A percentile compares a stretch with the other conserved stretches of the same genome.
Evolutionary conservation across 2,329 filamentous ascomycete genomes (phyloP).

Genomic region (Cryoendolithus antarcticus): DNA sequence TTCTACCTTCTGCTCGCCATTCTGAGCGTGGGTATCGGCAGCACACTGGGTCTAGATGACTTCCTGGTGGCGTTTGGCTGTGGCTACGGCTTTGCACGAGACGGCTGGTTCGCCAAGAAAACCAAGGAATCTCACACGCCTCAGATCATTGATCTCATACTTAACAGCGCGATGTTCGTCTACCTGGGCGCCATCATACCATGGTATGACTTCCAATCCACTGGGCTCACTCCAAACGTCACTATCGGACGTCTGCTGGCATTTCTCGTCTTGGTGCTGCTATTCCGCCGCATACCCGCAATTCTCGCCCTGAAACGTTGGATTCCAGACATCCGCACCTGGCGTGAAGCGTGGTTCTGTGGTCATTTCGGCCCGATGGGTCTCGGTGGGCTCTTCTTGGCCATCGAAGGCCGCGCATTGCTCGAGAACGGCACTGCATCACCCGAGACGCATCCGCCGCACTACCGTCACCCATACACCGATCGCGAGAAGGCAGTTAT

Average conservation of each 20-base stretch:
- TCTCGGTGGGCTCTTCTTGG: conserved; percentile 43
- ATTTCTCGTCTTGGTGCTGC: conserved; percentile 36
- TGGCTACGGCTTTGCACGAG: conserved; percentile 41
- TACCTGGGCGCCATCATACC: conserved; percentile 45
- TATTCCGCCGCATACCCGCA: conserved; percentile 41
- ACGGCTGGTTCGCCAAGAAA: conserved; percentile 40
- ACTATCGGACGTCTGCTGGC: conserved; percentile 31
- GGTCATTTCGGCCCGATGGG: conserved; percentile 49
- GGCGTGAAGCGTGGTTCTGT: conserved; percentile 41
- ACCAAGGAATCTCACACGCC: conserved; percentile 35
- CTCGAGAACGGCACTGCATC: conserved; percentile 38
- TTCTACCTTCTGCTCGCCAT: conserved; percentile 45
- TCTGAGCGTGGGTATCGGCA: conserved; percentile 40
- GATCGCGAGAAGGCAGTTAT: conserved; percentile 29
- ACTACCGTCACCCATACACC: conserved; percentile 20
- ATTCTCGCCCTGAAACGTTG: conserved; percentile 36
- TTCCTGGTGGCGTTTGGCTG: conserved; percentile 46
- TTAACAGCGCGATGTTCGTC: conserved; percentile 44
- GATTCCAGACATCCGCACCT: conserved; percentile 37
- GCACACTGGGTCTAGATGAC: conserved; percentile 41
- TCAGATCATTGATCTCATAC: conserved; percentile 41
- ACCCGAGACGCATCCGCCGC: conserved; percentile 33
- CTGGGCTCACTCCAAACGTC: conserved; percentile 28
- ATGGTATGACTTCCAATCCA: conserved; percentile 32
- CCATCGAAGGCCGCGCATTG: conserved; percentile 42